Evolutionary conservation across 768 basidiomycete species (phyloP).

Genomic region (Coprinellus micaceus): DNA sequence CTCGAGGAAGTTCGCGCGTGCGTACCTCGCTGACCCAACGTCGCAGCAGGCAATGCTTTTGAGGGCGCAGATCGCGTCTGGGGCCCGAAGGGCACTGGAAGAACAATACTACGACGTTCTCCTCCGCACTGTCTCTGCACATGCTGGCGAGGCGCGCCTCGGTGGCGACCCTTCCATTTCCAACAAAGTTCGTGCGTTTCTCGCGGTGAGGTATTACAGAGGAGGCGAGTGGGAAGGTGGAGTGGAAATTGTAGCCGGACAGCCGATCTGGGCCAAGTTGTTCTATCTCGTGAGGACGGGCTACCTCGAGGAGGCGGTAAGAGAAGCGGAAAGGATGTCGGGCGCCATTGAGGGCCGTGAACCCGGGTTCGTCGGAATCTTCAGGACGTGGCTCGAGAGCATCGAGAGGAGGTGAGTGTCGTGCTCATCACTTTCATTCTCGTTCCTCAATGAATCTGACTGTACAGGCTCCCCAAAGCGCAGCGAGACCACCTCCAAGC

Average conservation of each 20-base stretch:
- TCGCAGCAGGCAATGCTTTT: constrained; percentile 64
- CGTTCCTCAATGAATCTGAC: not conserved
- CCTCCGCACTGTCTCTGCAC: constrained; percentile 75
- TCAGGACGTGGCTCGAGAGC: constrained; percentile 81
- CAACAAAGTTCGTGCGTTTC: constrained; percentile 87
- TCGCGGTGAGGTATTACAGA: constrained; percentile 75
- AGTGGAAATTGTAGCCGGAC: constrained; percentile 85
- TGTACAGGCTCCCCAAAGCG: constrained; percentile 58
- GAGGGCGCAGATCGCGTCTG: constrained; percentile 70
- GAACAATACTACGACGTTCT: constrained; percentile 85
- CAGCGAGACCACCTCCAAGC: constrained; percentile 79
- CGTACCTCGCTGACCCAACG: constrained; percentile 66
- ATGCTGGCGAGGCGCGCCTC: constrained; percentile 79
- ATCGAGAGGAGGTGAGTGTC: constrained; percentile 65
- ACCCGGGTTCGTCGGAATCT: constrained; percentile 75
- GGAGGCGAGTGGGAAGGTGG: constrained; percentile 84
- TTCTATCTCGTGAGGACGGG: constrained; percentile 91
- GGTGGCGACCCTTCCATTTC: constrained; percentile 89
- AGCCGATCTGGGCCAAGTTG: constrained; percentile 91
- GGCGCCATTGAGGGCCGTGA: constrained; percentile 74
- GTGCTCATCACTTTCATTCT: not conserved
- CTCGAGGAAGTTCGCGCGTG: constrained; percentile 79
- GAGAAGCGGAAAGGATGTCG: constrained; percentile 68
- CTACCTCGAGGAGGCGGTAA: constrained; percentile 74
- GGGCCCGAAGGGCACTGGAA: constrained; percentile 79